Base-by-base conservation (phyloP, 1,139 yeast species). In the Diutina pseudorugosa region DNA sequence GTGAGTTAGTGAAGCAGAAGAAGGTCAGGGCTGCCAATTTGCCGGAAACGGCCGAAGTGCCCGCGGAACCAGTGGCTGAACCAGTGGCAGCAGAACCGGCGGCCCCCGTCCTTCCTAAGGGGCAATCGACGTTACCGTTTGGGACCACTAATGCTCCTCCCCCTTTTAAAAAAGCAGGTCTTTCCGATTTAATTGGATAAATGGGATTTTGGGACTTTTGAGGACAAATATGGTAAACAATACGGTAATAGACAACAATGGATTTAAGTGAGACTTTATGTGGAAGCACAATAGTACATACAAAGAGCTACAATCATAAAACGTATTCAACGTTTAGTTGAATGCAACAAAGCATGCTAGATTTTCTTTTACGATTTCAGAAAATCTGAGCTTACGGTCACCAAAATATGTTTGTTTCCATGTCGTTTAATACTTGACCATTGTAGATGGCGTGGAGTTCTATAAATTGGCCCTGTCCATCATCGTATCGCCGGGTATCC, bases 1-100 rank as follows among this genome's bases (percentile, higher is more conserved):
- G 77, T 19, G 76, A 76, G 20, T 69, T 85, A 8, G 73, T 81
- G 7, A 66, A 69, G 41, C 68, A 71, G 53, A 76, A 77, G 51
- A 68, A 68, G 54, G 75, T 80, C 4, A n/a, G 49, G 11, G 40
- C 21, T 11, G 21, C 30, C 4, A 72, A 76, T 20, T 30, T 56
- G 14, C 27, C 54, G 2, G 55, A 47, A 33, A 58, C 53, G 23
- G 58, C 55, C 3, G 57, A 54, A 11, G 58, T 48, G 8, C 12
- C 40, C 9, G 40, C 9, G 3, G 56, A 49, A 1, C 52, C 52
- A 9, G 60, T 45, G 8, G 58, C 50, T 8, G 48, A 30, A 16
- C 18, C 11, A 30, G 20, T 12, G 19, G 27, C 20, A 9, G 18
- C 30, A 42, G 11, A 27, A 44, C 23, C 27, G 19, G 4, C 25